Evolutionary conservation across 2,329 filamentous ascomycete species (phyloP).

Genomic region (Trichoderma sp.): DNA sequence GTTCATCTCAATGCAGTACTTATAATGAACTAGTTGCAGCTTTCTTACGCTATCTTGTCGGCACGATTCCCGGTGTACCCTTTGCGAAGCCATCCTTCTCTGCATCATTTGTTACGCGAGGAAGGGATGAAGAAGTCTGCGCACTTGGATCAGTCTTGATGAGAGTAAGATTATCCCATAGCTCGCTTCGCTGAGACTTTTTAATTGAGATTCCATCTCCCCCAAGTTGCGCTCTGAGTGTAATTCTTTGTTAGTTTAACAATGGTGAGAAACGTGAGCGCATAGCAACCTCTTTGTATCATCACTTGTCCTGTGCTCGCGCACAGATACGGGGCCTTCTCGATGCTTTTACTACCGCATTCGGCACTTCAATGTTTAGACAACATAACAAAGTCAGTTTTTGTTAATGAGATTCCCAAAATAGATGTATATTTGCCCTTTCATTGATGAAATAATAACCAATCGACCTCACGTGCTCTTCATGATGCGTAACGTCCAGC

Average conservation of each 20-base stretch:
- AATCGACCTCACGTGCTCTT: not conserved
- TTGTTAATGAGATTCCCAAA: not conserved
- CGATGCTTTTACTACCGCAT: not conserved
- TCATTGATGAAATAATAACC: not conserved
- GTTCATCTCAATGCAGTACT: not conserved
- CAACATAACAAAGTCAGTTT: not conserved
- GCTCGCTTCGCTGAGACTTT: not conserved
- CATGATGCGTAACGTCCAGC: conserved; percentile 30
- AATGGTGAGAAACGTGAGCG: not conserved
- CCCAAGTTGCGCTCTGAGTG: not conserved
- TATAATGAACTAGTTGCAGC: not conserved
- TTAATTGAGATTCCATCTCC: not conserved
- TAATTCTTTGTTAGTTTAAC: not conserved
- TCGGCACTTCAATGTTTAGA: not conserved
- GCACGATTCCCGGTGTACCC: not conserved
- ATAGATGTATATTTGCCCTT: not conserved
- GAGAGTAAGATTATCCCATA: not conserved
- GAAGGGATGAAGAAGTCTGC: not conserved
- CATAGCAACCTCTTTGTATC: not conserved
- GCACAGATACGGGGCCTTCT: not conserved
- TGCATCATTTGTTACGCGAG: not conserved
- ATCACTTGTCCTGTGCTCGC: not conserved
- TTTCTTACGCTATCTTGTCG: not conserved
- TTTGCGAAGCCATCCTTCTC: not conserved
- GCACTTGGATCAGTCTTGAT: not conserved